These are phyloP conservation scores for Cicer yamashitae DNA, from an alignment of 306 rosid genomes.

Conservation along the genomic window DNA sequence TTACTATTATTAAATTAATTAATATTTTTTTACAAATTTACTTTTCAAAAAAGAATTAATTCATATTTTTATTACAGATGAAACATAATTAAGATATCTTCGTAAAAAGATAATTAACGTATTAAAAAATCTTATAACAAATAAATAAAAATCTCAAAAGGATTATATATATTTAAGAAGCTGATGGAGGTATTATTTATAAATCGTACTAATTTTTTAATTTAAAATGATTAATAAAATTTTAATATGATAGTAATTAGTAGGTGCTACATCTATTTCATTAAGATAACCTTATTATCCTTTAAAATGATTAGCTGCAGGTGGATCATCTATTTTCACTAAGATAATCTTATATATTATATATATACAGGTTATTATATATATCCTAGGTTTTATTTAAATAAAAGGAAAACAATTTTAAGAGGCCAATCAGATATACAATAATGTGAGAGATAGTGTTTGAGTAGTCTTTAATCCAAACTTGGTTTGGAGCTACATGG, in stretches of 20 bases:
- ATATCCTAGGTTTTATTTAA: not conserved
- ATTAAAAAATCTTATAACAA: no score
- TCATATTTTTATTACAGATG: no score
- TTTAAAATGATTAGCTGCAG: not conserved
- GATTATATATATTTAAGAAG: no score
- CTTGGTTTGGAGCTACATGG: not conserved
- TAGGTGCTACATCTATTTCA: conserved; percentile 11
- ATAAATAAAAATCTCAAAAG: no score
- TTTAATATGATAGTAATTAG: not conserved
- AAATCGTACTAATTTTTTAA: not conserved
- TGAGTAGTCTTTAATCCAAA: not conserved
- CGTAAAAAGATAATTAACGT: no score
- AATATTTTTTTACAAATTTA: no score
- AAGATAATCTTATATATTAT: not conserved
- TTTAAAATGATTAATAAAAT: not conserved
- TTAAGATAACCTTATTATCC: not conserved
- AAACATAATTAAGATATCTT: no score
- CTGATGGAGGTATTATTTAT: not conserved
- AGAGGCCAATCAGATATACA: not conserved
- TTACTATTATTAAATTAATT: no score
- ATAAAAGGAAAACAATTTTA: not conserved
- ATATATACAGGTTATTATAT: not conserved
- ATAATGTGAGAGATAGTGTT: not conserved
- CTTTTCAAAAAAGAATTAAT: no score
- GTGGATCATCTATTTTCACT: not conserved